Evolutionary conservation across 1,139 yeast genomes (phyloP).

Genomic region (Candida smagusa): DNA sequence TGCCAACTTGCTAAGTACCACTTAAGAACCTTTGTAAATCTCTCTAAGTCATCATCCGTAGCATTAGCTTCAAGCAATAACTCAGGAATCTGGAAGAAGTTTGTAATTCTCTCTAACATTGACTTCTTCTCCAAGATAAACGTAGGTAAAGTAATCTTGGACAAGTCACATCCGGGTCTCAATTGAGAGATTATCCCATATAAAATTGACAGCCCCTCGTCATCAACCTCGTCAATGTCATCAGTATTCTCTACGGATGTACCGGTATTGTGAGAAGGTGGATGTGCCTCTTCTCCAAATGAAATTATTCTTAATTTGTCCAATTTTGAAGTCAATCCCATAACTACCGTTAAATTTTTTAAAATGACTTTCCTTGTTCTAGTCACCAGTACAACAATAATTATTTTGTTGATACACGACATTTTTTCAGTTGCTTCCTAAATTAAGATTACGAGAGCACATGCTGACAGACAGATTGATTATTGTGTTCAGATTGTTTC

Average conservation of each 20-base stretch:
- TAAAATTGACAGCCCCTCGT: constrained; percentile 81
- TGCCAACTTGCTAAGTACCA: constrained; percentile 98
- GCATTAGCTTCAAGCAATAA: constrained; percentile 67
- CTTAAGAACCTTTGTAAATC: constrained; percentile 71
- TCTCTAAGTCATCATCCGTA: constrained; percentile 52
- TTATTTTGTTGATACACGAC: no score
- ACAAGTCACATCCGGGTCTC: constrained; percentile 87
- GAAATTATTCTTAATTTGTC: constrained; percentile 28
- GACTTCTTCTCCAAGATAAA: constrained; percentile 92
- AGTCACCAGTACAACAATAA: no score
- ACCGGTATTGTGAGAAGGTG: neutral
- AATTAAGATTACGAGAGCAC: no score
- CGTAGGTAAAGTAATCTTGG: constrained; percentile 91
- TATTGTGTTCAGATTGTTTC: no score
- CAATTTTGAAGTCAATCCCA: constrained; percentile 38
- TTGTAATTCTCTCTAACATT: constrained; percentile 93
- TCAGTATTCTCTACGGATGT: constrained; percentile 29
- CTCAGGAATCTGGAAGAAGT: constrained; percentile 81
- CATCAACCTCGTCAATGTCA: constrained; percentile 89
- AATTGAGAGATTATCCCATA: constrained; percentile 86
- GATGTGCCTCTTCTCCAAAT: constrained; percentile 8
- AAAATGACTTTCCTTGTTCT: no score
- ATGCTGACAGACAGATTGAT: no score
- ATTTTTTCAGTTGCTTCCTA: no score
- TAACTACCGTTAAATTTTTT: constrained; percentile 6